Percentiles rank a stretch among this genome's conserved stretches.
Evolutionary conservation across 148 eudicot species (phyloP).

Genomic region (Heliamphora exappendiculata): DNA sequence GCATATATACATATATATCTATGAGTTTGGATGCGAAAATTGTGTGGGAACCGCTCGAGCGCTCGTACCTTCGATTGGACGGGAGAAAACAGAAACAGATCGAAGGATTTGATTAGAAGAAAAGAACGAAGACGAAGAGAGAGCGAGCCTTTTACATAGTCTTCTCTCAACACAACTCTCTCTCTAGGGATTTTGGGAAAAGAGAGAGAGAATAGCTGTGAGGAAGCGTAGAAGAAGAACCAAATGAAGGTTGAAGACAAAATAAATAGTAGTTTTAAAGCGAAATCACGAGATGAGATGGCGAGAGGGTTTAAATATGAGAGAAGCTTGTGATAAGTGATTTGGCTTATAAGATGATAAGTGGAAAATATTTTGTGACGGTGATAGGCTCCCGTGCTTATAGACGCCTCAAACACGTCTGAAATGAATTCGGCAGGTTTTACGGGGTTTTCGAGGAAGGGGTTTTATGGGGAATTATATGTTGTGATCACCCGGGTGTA

Average conservation of each 20-base stretch:
- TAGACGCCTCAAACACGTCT: conserved; percentile 16
- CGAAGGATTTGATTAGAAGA: conserved; percentile 19
- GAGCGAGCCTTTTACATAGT: conserved; percentile 10
- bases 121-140: conserved; percentile 18
- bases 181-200: conserved; percentile 40
- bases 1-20: not conserved
- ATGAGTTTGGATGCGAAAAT: not conserved
- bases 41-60: not conserved
- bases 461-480: not conserved
- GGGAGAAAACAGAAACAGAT: conserved; percentile 24
- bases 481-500: not conserved
- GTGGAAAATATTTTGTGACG: not conserved
- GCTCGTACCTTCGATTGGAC: conserved; percentile 12
- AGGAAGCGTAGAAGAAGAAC: not conserved
- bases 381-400: not conserved
- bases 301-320: not conserved
- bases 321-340: not conserved
- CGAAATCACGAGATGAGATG: not conserved
- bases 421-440: conserved; percentile 21
- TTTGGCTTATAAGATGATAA: not conserved
- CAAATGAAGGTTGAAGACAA: not conserved
- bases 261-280: too few relatives aligned
- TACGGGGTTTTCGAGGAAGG: conserved; percentile 20
- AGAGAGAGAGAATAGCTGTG: conserved; percentile 7
- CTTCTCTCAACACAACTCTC: too few relatives aligned